phyloP scores from a whole-genome alignment of 2,329 filamentous ascomycete species.

The Talaromyces pinophilus region DNA sequence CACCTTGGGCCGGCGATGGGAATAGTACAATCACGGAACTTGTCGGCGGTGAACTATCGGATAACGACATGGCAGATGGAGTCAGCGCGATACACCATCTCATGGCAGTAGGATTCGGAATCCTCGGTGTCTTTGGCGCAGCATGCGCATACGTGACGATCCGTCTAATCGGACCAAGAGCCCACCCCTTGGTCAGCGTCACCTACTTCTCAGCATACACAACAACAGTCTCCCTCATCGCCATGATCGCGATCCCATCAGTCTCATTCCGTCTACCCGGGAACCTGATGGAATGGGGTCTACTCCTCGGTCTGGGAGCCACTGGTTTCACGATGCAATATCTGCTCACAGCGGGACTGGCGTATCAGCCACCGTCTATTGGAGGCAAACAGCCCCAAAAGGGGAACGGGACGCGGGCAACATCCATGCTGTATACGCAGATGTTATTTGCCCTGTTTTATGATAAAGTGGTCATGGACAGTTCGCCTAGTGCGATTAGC shows the following conservation, averaged over 20 bases:
- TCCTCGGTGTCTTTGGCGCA: slow-evolving; percentile 75
- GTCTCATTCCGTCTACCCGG: slow-evolving; percentile 60
- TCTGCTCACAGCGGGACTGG: slow-evolving; percentile 74
- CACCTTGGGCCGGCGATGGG: neutral
- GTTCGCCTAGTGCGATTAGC: slow-evolving; percentile 58
- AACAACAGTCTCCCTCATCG: slow-evolving; percentile 64
- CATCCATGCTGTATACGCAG: slow-evolving; percentile 68
- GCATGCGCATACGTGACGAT: slow-evolving; percentile 76
- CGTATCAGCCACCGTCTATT: slow-evolving; percentile 62
- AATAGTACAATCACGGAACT: slow-evolving; percentile 13
- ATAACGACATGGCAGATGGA: slow-evolving; percentile 1
- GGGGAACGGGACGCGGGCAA: slow-evolving; percentile 52
- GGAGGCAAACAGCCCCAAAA: slow-evolving; percentile 14
- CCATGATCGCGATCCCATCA: slow-evolving; percentile 58
- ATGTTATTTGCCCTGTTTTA: slow-evolving; percentile 69
- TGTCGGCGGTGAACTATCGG: neutral
- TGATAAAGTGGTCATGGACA: slow-evolving; percentile 65
- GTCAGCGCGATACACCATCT: slow-evolving; percentile 61
- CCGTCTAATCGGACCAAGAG: slow-evolving; percentile 74
- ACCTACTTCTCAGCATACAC: slow-evolving; percentile 79
- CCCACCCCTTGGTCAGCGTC: slow-evolving; percentile 79
- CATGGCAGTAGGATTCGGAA: slow-evolving; percentile 67
- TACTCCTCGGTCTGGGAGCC: slow-evolving; percentile 67
- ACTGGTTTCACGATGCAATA: slow-evolving; percentile 86
- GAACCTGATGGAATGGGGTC: slow-evolving; percentile 61